Conservation (phyloP, 2,329 filamentous ascomycete genomes). For the Aspergillus brunneoviolaceus region DNA sequence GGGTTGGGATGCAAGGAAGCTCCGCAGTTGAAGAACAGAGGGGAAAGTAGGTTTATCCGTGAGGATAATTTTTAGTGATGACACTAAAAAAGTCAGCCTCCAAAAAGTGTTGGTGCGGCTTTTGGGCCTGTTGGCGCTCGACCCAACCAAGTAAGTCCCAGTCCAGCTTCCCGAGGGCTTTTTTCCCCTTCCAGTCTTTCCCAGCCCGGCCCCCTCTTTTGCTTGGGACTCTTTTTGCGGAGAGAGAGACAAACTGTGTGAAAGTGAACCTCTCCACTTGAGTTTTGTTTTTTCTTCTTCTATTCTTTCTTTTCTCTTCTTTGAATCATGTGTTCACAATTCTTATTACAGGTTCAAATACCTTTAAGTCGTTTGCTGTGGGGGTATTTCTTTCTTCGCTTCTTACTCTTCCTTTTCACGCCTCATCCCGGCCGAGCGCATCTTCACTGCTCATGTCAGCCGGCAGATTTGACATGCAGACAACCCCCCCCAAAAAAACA, state of each 20-base stretch:
- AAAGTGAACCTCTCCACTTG: no score
- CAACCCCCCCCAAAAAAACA: no score
- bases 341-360: background rate
- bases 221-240: no score
- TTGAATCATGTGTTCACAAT: background rate
- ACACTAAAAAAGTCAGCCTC: slow-evolving; percentile 44
- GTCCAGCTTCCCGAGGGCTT: slow-evolving; percentile 16
- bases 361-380: background rate
- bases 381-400: background rate
- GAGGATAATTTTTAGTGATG: slow-evolving; percentile 45
- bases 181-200: slow-evolving; percentile 11
- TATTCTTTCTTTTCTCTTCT: background rate
- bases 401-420: background rate
- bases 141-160: slow-evolving; percentile 15
- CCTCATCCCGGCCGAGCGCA: no score
- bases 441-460: no score
- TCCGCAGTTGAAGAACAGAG: slow-evolving; percentile 26
- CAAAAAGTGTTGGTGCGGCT: slow-evolving; percentile 30
- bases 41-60: slow-evolving; percentile 39
- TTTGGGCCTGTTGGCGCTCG: slow-evolving; percentile 17
- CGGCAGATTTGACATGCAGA: no score
- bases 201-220: slow-evolving; percentile 1
- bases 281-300: background rate
- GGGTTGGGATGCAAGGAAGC: slow-evolving; percentile 22
- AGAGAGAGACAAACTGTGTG: no score